Evolutionary conservation across 2,329 filamentous ascomycete genomes (phyloP).

Genomic region (Microdochium paspali): DNA sequence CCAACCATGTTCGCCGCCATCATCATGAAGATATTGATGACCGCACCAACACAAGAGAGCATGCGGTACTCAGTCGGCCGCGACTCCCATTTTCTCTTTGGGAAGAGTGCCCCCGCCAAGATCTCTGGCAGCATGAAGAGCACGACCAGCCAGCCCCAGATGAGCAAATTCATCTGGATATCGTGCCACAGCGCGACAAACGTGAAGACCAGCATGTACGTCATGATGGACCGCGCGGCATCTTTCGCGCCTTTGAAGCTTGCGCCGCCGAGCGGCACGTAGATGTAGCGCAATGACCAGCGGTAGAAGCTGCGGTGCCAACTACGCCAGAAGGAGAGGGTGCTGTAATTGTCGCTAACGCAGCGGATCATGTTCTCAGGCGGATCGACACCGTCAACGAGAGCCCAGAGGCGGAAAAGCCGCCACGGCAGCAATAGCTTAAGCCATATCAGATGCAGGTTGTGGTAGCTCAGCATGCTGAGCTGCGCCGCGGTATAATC

Average conservation of each 20-base stretch:
- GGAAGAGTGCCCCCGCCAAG: slow-evolving; percentile 62
- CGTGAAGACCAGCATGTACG: slow-evolving; percentile 81
- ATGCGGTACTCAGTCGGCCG: slow-evolving; percentile 67
- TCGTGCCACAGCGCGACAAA: slow-evolving; percentile 99
- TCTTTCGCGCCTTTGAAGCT: slow-evolving; percentile 34
- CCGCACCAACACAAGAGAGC: slow-evolving; percentile 70
- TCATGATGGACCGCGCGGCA: slow-evolving; percentile 53
- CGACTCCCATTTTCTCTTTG: slow-evolving; percentile 58
- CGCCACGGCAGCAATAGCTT: slow-evolving; percentile 95
- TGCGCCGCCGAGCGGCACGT: slow-evolving; percentile 77
- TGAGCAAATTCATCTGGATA: slow-evolving; percentile 78
- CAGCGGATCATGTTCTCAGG: slow-evolving; percentile 98
- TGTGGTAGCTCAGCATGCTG: slow-evolving; percentile 86
- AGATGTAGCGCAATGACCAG: slow-evolving; percentile 90
- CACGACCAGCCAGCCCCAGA: slow-evolving; percentile 96
- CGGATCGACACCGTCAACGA: slow-evolving; percentile 84
- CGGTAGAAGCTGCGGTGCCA: slow-evolving; percentile 96
- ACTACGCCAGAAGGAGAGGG: slow-evolving; percentile 84
- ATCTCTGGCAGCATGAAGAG: slow-evolving; percentile 90
- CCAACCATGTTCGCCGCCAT: slow-evolving; percentile 92
- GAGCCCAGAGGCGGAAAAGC: slow-evolving; percentile 95
- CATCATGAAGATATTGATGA: slow-evolving; percentile 87
- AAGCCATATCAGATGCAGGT: slow-evolving; percentile 94
- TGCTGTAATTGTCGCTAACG: slow-evolving; percentile 89
- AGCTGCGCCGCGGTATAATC: slow-evolving; percentile 82